A percentile compares a stretch with the other conserved stretches of the same genome.
Evolutionary conservation across 83 land plant genomes (phyloP).

Genomic region (Diphasiastrum complanatum): DNA sequence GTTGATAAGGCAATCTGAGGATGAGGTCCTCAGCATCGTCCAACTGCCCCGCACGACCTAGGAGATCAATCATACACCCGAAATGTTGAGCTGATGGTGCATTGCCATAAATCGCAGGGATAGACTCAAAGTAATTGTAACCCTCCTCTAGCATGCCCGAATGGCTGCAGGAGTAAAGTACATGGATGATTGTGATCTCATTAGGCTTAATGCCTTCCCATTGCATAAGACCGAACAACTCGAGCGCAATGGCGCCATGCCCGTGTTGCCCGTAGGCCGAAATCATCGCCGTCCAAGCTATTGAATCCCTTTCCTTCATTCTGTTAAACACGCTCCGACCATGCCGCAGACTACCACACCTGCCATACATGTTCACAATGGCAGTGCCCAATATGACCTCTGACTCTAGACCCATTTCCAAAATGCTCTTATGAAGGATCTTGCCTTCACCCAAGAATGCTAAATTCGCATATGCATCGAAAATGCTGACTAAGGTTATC

Average conservation of each 20-base stretch:
- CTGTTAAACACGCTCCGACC: neutral
- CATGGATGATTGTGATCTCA: neutral
- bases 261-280: neutral
- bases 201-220: neutral
- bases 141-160: constrained; percentile 8
- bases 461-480: too few relatives aligned
- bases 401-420: neutral
- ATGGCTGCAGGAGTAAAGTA: constrained; percentile 10
- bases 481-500: neutral
- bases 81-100: neutral
- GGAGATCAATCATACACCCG: constrained; percentile 14
- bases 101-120: constrained; percentile 7
- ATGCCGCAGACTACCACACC: neutral
- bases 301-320: neutral
- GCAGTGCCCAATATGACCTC: neutral
- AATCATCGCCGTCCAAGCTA: neutral
- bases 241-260: neutral
- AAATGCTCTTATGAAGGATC: neutral
- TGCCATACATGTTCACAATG: neutral
- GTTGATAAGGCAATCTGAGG: constrained; percentile 5
- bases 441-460: too few relatives aligned
- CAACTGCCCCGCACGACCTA: constrained; percentile 11
- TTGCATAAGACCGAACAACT: neutral
- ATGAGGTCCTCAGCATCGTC: constrained; percentile 13
- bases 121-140: constrained; percentile 3